Base-by-base conservation (phyloP, 2,329 filamentous ascomycete species). In the Alternaria burnsii region DNA sequence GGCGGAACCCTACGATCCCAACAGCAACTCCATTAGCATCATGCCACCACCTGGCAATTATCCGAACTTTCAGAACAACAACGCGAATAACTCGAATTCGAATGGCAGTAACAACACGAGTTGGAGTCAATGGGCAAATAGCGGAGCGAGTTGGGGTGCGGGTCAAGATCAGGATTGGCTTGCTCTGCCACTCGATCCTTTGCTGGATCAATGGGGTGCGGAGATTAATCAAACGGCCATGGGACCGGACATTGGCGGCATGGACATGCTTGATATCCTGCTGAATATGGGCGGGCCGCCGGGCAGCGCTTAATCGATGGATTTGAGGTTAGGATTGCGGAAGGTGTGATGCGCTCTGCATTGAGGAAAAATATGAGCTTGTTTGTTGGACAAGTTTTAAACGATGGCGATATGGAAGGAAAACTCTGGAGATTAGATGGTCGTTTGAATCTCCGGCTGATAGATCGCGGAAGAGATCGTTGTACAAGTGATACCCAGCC, bases 161-260 rank as follows among this genome's bases (percentile, higher is more conserved):
- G 70, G 69, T 0, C 71, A 69, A 34, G 73, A 76, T 58, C 82
- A 84, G 41, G 86, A 88, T 72, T 89, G 87, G 87, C 81, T 89
- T 52, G 84, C 87, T 0, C 72, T 89, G n/a, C 86, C 86, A 1
- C 79, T 89, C 3, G 86, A 89, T 71, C 85, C 86, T 43, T 82
- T 89, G 61, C 82, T 88, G 55, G 84, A 86, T 68, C 84, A 84
- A 63, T 84, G 84, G 69, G 85, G 85, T 12, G 82, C 85, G 1
- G 86, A 87, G 55, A 86, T 88, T 22, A 86, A 84, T 20, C 79
- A 82, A 69, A 84, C 82, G 30, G 81, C 82, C 43, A 85, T 83
- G 75, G 87, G 87, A 0, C 86, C 86, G n/a, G 86, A 93, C 88
- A 75, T 91, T 84, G 79, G 89, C 80, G 65, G 81, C 2, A 77